Conservation (phyloP, 2,329 filamentous ascomycete species). For the Fusarium nodosum region DNA sequence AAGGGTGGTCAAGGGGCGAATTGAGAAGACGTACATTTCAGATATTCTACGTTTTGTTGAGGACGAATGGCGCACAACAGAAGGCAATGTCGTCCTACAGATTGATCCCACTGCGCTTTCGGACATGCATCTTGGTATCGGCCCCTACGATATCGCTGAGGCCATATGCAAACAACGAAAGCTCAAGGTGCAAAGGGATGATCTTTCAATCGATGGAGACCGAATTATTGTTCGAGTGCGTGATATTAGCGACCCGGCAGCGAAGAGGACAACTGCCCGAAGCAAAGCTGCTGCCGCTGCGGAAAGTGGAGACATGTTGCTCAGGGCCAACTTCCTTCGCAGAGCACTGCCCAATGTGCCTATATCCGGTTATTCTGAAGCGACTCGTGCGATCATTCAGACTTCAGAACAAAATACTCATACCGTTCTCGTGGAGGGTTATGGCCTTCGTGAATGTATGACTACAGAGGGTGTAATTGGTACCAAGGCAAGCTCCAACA, state of each 20-base stretch:
- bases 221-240: constrained; percentile 81
- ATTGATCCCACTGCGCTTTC: constrained; percentile 84
- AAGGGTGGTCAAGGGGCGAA: constrained; percentile 90
- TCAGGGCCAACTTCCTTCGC: constrained; percentile 87
- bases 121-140: constrained; percentile 85
- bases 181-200: constrained; percentile 77
- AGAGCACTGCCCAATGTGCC: constrained; percentile 85
- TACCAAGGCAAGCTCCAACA: constrained; percentile 81
- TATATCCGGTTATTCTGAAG: constrained; percentile 90
- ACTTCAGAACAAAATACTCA: constrained; percentile 78
- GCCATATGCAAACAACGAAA: constrained; percentile 87
- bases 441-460: constrained; percentile 90
- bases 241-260: constrained; percentile 65
- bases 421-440: constrained; percentile 91
- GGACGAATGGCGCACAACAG: constrained; percentile 85
- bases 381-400: constrained; percentile 88
- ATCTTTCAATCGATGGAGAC: constrained; percentile 71
- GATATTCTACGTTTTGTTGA: constrained; percentile 87
- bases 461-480: constrained; percentile 92
- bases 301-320: constrained; percentile 67
- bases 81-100: constrained; percentile 82
- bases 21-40: constrained; percentile 92
- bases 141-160: constrained; percentile 76
- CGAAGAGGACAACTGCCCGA: constrained; percentile 61
- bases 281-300: constrained; percentile 61